These are phyloP conservation scores for Saksenaea vasiformis DNA, from an alignment of 371 early-diverging fungal genomes.

Conservation along the genomic window DNA sequence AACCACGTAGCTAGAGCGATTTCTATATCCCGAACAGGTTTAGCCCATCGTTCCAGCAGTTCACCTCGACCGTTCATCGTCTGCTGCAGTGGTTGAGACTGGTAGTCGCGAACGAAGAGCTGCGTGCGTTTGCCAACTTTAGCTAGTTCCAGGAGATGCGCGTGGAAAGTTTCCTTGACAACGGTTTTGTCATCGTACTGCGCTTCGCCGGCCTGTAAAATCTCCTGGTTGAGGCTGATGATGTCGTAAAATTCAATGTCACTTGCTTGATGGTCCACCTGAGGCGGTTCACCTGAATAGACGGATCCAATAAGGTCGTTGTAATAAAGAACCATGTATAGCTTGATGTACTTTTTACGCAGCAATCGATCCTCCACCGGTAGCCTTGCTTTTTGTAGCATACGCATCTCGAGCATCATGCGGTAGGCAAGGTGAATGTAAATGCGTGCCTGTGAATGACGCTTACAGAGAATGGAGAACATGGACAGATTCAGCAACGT, in stretches of 20 bases:
- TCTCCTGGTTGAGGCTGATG: constrained; percentile 16
- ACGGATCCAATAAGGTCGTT: constrained; percentile 22
- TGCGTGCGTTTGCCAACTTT: constrained; percentile 15
- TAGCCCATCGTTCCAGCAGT: constrained; percentile 8
- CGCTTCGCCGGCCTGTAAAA: constrained; percentile 7
- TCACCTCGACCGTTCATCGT: neutral
- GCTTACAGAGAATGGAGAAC: constrained; percentile 32
- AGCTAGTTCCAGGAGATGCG: constrained; percentile 10
- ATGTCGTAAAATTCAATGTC: constrained; percentile 36
- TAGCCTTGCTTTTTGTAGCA: constrained; percentile 15
- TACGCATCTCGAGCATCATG: constrained; percentile 23
- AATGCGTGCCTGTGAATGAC: constrained; percentile 31
- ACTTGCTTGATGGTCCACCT: constrained; percentile 21
- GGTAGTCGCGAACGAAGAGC: constrained; percentile 1
- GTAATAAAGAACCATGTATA: constrained; percentile 30
- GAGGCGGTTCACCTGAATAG: constrained; percentile 19
- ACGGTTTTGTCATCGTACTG: constrained; percentile 16
- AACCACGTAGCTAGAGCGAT: constrained; percentile 14
- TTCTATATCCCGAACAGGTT: constrained; percentile 21
- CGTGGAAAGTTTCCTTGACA: constrained; percentile 18
- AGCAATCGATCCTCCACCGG: constrained; percentile 16
- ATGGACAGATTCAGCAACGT: constrained; percentile 29
- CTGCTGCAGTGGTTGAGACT: neutral
- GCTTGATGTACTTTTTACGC: constrained; percentile 24
- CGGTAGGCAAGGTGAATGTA: constrained; percentile 32